Evolutionary conservation across 345 rosid species (phyloP).

Genomic region (Camelina sativa): DNA sequence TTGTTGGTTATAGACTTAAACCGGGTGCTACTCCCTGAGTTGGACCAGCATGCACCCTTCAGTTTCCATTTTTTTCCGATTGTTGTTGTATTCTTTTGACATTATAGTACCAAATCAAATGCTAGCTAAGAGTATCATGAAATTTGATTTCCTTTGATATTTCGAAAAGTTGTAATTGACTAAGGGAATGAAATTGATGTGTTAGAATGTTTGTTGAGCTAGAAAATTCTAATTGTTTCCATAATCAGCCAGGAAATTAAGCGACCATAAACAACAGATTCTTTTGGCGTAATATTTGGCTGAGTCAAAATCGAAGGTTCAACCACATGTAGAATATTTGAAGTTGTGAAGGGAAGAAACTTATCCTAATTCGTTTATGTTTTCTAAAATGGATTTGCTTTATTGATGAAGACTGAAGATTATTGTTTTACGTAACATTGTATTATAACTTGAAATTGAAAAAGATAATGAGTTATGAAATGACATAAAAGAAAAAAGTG

Average conservation of each 20-base stretch:
- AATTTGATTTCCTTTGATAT: slow-evolving; percentile 10
- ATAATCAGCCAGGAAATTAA: slow-evolving; percentile 15
- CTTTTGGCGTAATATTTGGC: slow-evolving; percentile 1
- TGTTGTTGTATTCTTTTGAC: slow-evolving; percentile 47
- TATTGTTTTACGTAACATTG: slow-evolving; percentile 5
- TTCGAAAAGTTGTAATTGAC: background rate
- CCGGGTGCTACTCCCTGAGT: slow-evolving; percentile 12
- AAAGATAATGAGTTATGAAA: background rate
- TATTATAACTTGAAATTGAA: slow-evolving; percentile 6
- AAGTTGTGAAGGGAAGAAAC: slow-evolving; percentile 13
- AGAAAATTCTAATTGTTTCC: slow-evolving; percentile 5
- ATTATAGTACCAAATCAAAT: slow-evolving; percentile 23
- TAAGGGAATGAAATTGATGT: background rate
- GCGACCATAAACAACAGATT: background rate
- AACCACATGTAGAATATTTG: slow-evolving; percentile 30
- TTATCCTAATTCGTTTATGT: slow-evolving; percentile 1
- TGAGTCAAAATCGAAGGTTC: slow-evolving; percentile 31
- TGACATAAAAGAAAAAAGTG: background rate
- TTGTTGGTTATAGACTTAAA: slow-evolving; percentile 28
- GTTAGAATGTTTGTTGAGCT: slow-evolving; percentile 28
- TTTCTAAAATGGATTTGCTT: background rate
- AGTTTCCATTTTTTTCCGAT: slow-evolving; percentile 23
- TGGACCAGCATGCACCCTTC: slow-evolving; percentile 3
- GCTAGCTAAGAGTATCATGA: slow-evolving; percentile 17
- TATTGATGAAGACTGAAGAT: background rate